These are phyloP conservation scores for Terfezia boudieri DNA, from an alignment of 495 filamentous ascomycete genomes.

Conservation along the genomic window DNA sequence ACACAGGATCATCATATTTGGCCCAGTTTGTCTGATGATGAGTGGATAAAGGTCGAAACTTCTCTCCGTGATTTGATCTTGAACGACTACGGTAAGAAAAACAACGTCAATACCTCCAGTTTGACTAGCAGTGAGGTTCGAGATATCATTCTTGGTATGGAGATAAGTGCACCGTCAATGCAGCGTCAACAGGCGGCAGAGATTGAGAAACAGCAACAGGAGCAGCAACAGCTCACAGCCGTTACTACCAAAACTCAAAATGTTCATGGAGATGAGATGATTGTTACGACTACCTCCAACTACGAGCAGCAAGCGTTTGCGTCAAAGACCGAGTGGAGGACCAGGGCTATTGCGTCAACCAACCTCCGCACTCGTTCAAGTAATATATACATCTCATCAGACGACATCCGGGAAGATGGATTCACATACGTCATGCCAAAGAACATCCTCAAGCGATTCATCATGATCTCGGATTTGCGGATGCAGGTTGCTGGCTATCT, in stretches of 20 bases:
- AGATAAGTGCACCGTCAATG: conserved; percentile 94
- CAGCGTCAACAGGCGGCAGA: conserved; percentile 97
- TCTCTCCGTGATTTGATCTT: conserved; percentile 88
- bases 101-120: conserved; percentile 94
- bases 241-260: conserved; percentile 98
- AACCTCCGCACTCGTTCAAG: conserved; percentile 88
- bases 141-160: conserved; percentile 99
- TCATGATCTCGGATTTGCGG: conserved; percentile 89
- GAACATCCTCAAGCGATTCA: conserved; percentile 96
- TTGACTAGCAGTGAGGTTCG: conserved; percentile 91
- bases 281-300: conserved; percentile 91
- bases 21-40: conserved; percentile 83
- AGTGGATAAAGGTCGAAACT: conserved; percentile 98
- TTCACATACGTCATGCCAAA: conserved; percentile 97
- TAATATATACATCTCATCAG: conserved; percentile 96
- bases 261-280: conserved; percentile 90
- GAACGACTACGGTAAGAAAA: conserved; percentile 99
- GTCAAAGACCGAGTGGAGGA: conserved; percentile 98
- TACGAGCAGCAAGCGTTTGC: conserved; percentile 95
- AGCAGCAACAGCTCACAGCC: conserved; percentile 87
- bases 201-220: conserved; percentile 96
- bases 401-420: conserved; percentile 54
- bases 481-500: conserved; percentile 92
- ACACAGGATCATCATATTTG: conserved; percentile 99
- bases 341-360: conserved; percentile 82